A percentile compares a stretch with the other conserved stretches of the same genome.
These are phyloP conservation scores for Starmerella ratchasimensis DNA, from an alignment of 805 yeast species.

Conservation along the genomic window DNA sequence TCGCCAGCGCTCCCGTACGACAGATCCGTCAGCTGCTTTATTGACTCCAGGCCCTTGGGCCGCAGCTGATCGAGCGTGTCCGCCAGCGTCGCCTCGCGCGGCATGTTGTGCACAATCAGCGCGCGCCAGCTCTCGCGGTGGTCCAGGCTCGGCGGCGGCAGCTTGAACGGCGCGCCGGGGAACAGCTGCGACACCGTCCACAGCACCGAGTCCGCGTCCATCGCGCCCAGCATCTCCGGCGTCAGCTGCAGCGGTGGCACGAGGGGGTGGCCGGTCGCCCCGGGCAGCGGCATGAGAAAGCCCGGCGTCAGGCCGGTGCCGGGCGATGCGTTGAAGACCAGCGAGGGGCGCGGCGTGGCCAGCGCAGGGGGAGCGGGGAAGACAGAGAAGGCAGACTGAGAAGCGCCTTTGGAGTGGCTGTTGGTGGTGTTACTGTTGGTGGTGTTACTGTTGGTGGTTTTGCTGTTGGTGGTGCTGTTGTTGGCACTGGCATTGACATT, in stretches of 20 bases:
- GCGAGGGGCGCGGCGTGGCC: no score
- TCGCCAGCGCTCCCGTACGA: background rate
- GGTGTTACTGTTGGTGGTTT: no score
- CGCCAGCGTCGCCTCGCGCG: slow-evolving; percentile 62
- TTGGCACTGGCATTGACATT: no score
- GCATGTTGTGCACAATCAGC: slow-evolving; percentile 79
- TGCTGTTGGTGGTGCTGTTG: no score
- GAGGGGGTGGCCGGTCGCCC: background rate
- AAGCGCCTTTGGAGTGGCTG: no score
- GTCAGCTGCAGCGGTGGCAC: background rate
- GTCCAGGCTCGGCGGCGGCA: slow-evolving; percentile 4
- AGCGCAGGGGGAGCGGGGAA: no score
- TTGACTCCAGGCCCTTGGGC: slow-evolving; percentile 5
- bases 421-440: no score
- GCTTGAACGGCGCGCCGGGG: background rate
- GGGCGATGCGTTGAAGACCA: background rate
- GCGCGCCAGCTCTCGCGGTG: slow-evolving; percentile 38
- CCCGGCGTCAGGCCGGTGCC: background rate
- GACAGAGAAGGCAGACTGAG: no score
- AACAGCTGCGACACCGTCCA: background rate
- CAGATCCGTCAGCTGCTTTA: no score
- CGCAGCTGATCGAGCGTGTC: slow-evolving; percentile 79
- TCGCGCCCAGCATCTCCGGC: background rate
- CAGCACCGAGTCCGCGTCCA: background rate
- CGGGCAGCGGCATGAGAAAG: background rate